Evolutionary conservation across 164 flowering plant species (phyloP).

Genomic region (Tinospora cordifolia): DNA sequence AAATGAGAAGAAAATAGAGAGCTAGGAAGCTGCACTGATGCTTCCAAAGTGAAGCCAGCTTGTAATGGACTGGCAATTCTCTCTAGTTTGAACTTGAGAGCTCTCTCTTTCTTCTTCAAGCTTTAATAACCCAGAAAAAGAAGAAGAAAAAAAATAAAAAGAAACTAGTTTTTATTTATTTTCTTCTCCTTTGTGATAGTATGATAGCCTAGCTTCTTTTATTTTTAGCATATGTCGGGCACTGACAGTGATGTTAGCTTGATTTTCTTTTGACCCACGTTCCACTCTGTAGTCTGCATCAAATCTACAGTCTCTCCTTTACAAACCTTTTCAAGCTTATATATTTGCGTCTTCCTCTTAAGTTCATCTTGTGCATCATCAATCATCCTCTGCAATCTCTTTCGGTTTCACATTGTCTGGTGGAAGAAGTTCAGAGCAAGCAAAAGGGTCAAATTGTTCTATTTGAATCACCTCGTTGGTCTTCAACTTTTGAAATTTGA

Average conservation of each 20-base stretch:
- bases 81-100: background rate
- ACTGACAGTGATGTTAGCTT: constrained; percentile 25
- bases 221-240: constrained; percentile 8
- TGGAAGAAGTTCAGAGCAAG: background rate
- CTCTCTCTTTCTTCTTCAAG: background rate
- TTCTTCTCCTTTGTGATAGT: background rate
- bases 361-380: constrained; percentile 3
- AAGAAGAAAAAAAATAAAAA: too few relatives aligned
- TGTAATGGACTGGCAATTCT: constrained; percentile 19
- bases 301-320: constrained; percentile 22
- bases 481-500: background rate
- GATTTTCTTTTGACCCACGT: constrained; percentile 24
- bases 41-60: constrained; percentile 21
- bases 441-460: constrained; percentile 8
- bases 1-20: background rate
- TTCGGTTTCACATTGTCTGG: constrained; percentile 13
- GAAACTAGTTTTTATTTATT: background rate
- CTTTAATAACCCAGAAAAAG: background rate
- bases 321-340: constrained; percentile 23
- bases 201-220: background rate
- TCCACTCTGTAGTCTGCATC: constrained; percentile 21
- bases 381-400: constrained; percentile 3
- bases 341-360: constrained; percentile 24
- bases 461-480: constrained; percentile 4
- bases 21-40: constrained; percentile 12